Conservation (phyloP, 352 stramenopile genomes). For the Pythium phragmitis region DNA sequence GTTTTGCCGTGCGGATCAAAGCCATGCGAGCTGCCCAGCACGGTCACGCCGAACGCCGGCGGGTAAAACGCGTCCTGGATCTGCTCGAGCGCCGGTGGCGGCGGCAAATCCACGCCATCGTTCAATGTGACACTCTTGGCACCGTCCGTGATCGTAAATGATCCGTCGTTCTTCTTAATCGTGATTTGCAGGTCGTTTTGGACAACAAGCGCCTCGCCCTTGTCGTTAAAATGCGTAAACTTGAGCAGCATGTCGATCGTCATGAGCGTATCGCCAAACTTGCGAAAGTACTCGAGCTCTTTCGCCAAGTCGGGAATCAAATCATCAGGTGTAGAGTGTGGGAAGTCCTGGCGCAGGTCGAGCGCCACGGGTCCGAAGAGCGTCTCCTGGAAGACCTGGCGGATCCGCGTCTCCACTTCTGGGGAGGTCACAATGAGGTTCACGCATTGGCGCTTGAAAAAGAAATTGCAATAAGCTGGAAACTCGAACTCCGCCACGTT, state of each 20-base stretch:
- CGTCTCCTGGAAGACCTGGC: conserved; percentile 89
- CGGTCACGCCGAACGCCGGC: conserved; percentile 94
- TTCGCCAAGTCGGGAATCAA: conserved; percentile 74
- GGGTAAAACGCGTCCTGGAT: conserved; percentile 87
- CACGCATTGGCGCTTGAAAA: conserved; percentile 88
- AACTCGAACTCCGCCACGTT: conserved; percentile 98
- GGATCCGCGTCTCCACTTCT: conserved; percentile 80
- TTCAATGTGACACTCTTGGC: conserved; percentile 54
- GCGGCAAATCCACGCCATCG: conserved; percentile 55
- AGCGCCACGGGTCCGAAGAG: conserved; percentile 77
- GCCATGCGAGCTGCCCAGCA: conserved; percentile 94
- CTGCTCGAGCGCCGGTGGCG: conserved; percentile 36
- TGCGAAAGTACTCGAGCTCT: conserved; percentile 89
- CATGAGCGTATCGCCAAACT: conserved; percentile 89
- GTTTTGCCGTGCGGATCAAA: conserved; percentile 94
- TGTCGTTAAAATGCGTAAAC: conserved; percentile 85
- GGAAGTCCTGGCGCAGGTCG: conserved; percentile 80
- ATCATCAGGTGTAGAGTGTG: conserved; percentile 47
- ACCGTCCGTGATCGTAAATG: conserved; percentile 66
- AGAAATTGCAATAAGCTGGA: conserved; percentile 97
- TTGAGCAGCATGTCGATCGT: conserved; percentile 87
- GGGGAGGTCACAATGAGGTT: conserved; percentile 82
- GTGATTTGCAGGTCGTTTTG: conserved; percentile 64
- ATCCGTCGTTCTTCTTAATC: conserved; percentile 66
- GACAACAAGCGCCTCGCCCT: conserved; percentile 50